Base-by-base conservation (phyloP, 306 rosid genomes). In the Cicer cuneatum region DNA sequence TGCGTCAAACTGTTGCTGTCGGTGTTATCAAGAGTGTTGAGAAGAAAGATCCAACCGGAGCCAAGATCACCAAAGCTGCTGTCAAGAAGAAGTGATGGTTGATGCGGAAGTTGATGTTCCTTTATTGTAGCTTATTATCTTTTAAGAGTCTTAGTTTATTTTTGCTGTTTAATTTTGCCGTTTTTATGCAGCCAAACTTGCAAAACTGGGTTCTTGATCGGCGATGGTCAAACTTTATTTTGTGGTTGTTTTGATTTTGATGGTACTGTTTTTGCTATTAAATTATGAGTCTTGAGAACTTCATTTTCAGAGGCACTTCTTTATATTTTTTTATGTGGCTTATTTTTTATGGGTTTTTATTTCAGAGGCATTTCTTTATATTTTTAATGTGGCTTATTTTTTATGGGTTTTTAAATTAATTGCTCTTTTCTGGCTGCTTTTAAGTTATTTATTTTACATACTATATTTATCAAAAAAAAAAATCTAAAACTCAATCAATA, bases 1-100 rank as follows among this genome's bases (percentile, higher is more conserved):
- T 83, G 87, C 80, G 87, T 35, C 87, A 83, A 51, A 80, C 83
- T 0, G 83, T 80, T 35, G 83, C 83, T 12, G 83, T 80, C 0
- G 83, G 83, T 24, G 83, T 80, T 58, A 74, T 80, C 73, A 80
- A 80, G 77, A 69, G 9, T 11, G 84, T 81, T 40, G 85, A 81
- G 75, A 81, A 81, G 85, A 81, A 82, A 54, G 83, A 82, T 1
- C 80, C 86, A 4, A 1, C 45, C 1, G 86, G 83, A 51, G 86
- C 86, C 47, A 82, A 82, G 73, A 69, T 78, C 58, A 82, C 83
- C 83, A 82, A 82, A 42, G 86, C 86, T 38, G 86, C 86, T 0
- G 53, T 60, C 24, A 82, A 82, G 80, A 82, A 82, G 83, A 82
- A 82, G 33, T 78, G 59, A 82, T 65, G 39, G 38, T 41, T 57